These are phyloP conservation scores for Diaporthe ilicicola DNA, from an alignment of 2,329 filamentous ascomycete species.

Conservation along the genomic window DNA sequence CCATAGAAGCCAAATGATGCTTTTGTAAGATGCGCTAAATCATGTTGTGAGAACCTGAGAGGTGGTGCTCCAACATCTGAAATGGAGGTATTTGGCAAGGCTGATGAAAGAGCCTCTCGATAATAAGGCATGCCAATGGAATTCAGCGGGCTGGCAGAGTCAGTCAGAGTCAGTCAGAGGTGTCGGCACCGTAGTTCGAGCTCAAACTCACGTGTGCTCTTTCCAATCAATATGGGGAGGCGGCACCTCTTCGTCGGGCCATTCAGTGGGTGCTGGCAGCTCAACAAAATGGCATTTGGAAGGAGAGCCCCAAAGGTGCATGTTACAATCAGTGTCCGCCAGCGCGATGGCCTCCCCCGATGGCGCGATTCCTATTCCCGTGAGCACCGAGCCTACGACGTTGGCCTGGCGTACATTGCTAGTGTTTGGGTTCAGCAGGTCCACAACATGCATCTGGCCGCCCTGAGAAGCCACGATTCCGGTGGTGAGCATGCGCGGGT, in stretches of 20 bases:
- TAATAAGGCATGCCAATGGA: conserved; percentile 93
- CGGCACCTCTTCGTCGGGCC: conserved; percentile 72
- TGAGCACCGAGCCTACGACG: conserved; percentile 72
- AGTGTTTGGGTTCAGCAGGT: conserved; percentile 91
- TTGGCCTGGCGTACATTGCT: conserved; percentile 87
- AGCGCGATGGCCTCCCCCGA: conserved; percentile 88
- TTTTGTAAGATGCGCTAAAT: conserved; percentile 73
- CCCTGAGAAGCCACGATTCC: conserved; percentile 92
- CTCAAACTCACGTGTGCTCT: conserved; percentile 67
- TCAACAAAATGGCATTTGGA: conserved; percentile 89
- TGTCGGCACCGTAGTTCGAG: background rate
- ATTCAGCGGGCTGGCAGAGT: conserved; percentile 72
- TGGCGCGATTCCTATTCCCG: conserved; percentile 84
- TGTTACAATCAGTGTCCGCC: conserved; percentile 78
- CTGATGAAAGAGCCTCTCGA: conserved; percentile 84
- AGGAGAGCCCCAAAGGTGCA: conserved; percentile 90
- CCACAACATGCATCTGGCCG: conserved; percentile 94
- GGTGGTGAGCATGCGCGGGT: conserved; percentile 93
- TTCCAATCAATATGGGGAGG: conserved; percentile 72
- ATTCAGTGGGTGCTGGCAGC: conserved; percentile 79
- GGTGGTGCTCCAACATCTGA: conserved; percentile 89
- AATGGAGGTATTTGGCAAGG: conserved; percentile 85
- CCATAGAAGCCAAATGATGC: conserved; percentile 82
- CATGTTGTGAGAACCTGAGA: conserved; percentile 74
- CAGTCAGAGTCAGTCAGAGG: conserved; percentile 34